Conservation (phyloP, 2,329 filamentous ascomycete genomes). For the Chaetomiaceae sp. region DNA sequence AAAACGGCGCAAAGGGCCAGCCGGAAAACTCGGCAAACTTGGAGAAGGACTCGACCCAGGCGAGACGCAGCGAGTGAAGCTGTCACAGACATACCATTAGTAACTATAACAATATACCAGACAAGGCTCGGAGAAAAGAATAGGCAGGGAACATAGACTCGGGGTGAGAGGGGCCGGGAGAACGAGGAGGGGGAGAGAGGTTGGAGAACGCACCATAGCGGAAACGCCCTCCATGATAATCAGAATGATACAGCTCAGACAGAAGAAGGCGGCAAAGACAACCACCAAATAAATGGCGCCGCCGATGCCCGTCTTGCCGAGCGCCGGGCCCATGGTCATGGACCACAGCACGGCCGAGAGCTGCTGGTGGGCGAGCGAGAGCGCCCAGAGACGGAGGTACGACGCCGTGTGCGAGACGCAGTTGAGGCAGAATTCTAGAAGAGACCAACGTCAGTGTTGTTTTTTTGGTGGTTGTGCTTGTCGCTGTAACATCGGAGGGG, state of each 20-base stretch:
- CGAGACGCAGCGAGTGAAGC: slow-evolving; percentile 65
- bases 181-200: background rate
- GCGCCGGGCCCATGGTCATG: slow-evolving; percentile 84
- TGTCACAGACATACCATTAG: background rate
- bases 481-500: background rate
- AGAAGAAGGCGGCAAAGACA: slow-evolving; percentile 86
- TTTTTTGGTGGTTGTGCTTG: too few species aligned
- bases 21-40: slow-evolving; percentile 94
- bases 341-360: slow-evolving; percentile 91
- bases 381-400: slow-evolving; percentile 95
- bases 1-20: slow-evolving; percentile 82
- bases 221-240: slow-evolving; percentile 95
- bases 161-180: background rate
- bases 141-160: too few species aligned
- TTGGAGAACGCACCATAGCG: slow-evolving; percentile 59
- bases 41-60: slow-evolving; percentile 97
- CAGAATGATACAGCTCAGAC: slow-evolving; percentile 62
- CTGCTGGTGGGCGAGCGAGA: slow-evolving; percentile 97
- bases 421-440: slow-evolving; percentile 99
- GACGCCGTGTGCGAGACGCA: slow-evolving; percentile 98
- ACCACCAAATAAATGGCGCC: slow-evolving; percentile 78
- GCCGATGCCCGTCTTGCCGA: slow-evolving; percentile 58
- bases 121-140: background rate
- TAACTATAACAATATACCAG: background rate
- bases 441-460: background rate